Evolutionary conservation across 768 basidiomycete genomes (phyloP), one percentile per base, ranked within the genome.

Genomic region (Tricholoma bakamatsutake): DNA sequence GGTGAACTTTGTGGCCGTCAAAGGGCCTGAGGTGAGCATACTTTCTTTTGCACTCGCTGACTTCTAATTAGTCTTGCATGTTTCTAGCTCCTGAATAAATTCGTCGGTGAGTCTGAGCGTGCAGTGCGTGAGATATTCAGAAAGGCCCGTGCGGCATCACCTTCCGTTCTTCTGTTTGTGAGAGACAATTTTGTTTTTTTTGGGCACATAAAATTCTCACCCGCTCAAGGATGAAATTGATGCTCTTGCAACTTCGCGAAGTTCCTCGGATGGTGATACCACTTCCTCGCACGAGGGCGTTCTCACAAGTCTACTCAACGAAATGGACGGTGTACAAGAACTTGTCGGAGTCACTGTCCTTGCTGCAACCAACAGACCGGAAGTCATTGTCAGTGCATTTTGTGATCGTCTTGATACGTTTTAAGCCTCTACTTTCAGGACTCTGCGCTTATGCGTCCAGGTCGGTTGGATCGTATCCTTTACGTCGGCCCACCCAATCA

Each of bases 241-340:
- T 65, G 94, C 95, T 0, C 79, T 99, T 1, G 95, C 90, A 2
- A 83, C 84, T 0, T 85, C 92, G 0, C 82, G 97, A 31, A 76
- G 78, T 0, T 79, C 81, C 2, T 81, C 83, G 45, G 80, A 83
- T 13, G 71, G 73, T 2, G 84, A 84, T 40, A 69, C 73, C 5
- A 70, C 74, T 1, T 78, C 80, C 0, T 77, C 84, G 0, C 88
- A 93, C 62, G 88, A 92, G 61, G 94, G 97, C 7, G 93, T 98
- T 11, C 78, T 99, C 7, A 95, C 95, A 1, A 96, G 86, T 57
- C 76, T 99, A 11, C 68, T 99, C 54, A 98, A 96, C 66, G 97
- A 99, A 67, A 98, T 98, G 93, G 97, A 98, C 65, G 97, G 97
- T 17, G 90, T 98, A 0, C 92, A 98, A 70, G 93, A 96, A 70